Evolutionary conservation across 2,329 filamentous ascomycete genomes (phyloP).

Genomic region (Stemphylium lycopersici): DNA sequence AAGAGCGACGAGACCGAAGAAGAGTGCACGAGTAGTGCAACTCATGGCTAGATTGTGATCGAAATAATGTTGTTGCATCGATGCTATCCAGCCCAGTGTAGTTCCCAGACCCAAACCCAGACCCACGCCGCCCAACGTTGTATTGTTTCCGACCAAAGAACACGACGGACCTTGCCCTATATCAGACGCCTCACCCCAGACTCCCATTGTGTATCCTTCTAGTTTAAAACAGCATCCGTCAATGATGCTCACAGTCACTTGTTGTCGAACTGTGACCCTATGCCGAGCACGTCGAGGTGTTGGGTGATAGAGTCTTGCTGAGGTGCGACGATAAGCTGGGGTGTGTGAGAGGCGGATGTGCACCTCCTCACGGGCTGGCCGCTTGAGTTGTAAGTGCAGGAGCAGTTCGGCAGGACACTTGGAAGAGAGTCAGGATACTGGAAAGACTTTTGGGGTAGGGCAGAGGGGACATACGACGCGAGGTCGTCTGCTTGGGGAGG

Average conservation of each 20-base stretch:
- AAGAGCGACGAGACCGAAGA: not conserved
- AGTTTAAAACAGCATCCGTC: too few relatives aligned
- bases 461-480: not conserved
- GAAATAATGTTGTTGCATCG: not conserved
- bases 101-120: too few relatives aligned
- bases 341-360: not conserved
- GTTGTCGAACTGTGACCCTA: constrained; percentile 3
- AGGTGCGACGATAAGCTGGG: not conserved
- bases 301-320: not conserved
- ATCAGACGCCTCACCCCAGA: not conserved
- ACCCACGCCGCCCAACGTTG: not conserved
- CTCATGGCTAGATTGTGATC: not conserved
- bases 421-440: not conserved
- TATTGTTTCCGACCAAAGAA: too few relatives aligned
- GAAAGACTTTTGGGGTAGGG: not conserved
- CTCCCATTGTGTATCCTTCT: not conserved
- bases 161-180: not conserved
- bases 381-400: not conserved
- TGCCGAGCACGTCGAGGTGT: not conserved
- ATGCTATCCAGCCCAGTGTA: not conserved
- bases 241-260: not conserved
- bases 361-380: not conserved
- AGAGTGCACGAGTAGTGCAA: not conserved
- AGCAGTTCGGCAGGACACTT: not conserved
- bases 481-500: not conserved